phyloP scores from a whole-genome alignment of 1,139 yeast species.

The Lodderomyces beijingensis region DNA sequence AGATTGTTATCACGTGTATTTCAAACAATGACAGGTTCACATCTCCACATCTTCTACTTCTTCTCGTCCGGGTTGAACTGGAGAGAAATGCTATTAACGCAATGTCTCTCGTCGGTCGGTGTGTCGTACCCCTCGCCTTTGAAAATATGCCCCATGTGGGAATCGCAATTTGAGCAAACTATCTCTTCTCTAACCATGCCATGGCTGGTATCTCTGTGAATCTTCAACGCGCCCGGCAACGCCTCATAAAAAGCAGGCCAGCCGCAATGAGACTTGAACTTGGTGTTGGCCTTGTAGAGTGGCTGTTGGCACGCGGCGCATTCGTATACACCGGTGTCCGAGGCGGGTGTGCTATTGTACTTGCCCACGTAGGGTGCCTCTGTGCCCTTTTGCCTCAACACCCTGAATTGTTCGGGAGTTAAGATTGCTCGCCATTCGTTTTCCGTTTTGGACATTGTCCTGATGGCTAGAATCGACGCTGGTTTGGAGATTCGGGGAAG shows the following conservation, averaged over 20 bases:
- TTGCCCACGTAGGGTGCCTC: conserved; percentile 81
- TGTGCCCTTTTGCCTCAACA: conserved; percentile 76
- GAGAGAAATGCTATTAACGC: conserved; percentile 84
- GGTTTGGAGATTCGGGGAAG: no score
- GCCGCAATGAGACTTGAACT: conserved; percentile 89
- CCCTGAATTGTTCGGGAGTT: conserved; percentile 72
- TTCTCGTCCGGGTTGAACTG: conserved; percentile 43
- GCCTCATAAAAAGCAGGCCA: conserved; percentile 98
- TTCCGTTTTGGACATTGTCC: conserved; percentile 34
- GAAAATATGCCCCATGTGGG: conserved; percentile 93
- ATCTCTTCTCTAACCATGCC: conserved; percentile 89
- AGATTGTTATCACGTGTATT: no score
- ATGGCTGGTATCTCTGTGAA: conserved; percentile 53
- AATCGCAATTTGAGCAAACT: conserved; percentile 84
- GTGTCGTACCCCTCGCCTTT: conserved; percentile 88
- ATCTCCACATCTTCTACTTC: no score
- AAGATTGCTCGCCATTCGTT: conserved; percentile 78
- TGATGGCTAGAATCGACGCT: no score
- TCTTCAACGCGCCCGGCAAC: conserved; percentile 68
- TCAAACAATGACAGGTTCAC: no score
- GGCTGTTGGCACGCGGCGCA: conserved; percentile 88
- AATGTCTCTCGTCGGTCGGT: conserved; percentile 92
- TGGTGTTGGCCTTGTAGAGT: conserved; percentile 70
- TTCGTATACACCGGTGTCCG: conserved; percentile 56
- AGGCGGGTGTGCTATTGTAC: conserved; percentile 46